Percentiles rank a stretch among this genome's conserved stretches.
Conservation (phyloP, 495 filamentous ascomycete genomes). For the Xylaria scruposa region DNA sequence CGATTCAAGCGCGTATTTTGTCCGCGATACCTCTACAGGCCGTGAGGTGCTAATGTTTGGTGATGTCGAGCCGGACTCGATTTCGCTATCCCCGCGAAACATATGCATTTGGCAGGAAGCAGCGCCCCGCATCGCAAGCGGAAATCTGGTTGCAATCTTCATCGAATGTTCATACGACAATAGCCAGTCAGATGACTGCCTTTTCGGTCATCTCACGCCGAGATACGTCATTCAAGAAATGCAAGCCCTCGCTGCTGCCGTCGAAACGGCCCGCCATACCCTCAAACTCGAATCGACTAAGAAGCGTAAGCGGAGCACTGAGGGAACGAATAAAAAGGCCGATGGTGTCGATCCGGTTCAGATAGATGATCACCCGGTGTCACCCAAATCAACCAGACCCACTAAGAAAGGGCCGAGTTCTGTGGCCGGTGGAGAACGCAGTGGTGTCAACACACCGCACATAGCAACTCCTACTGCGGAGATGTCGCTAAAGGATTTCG, state of each 20-base stretch:
- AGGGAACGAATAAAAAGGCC: constrained; percentile 27
- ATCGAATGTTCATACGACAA: constrained; percentile 96
- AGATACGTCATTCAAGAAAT: constrained; percentile 81
- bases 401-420: constrained; percentile 26
- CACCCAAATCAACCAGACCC: constrained; percentile 46
- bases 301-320: constrained; percentile 49
- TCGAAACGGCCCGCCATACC: constrained; percentile 52
- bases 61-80: constrained; percentile 89
- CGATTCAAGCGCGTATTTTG: constrained; percentile 91
- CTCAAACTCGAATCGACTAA: constrained; percentile 42
- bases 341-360: constrained; percentile 11
- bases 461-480: constrained; percentile 48
- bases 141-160: constrained; percentile 77
- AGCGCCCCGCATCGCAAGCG: constrained; percentile 76
- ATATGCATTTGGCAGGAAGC: constrained; percentile 81
- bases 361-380: constrained; percentile 45
- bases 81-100: constrained; percentile 84
- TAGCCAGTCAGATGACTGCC: constrained; percentile 69
- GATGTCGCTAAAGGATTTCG: constrained; percentile 43
- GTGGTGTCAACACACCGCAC: constrained; percentile 39
- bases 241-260: constrained; percentile 69
- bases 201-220: constrained; percentile 90
- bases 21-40: constrained; percentile 71
- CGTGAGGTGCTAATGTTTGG: constrained; percentile 90
- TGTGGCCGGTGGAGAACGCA: constrained; percentile 21